Base-by-base conservation (phyloP, 768 basidiomycete genomes). In the Naganishia vishniacii region DNA sequence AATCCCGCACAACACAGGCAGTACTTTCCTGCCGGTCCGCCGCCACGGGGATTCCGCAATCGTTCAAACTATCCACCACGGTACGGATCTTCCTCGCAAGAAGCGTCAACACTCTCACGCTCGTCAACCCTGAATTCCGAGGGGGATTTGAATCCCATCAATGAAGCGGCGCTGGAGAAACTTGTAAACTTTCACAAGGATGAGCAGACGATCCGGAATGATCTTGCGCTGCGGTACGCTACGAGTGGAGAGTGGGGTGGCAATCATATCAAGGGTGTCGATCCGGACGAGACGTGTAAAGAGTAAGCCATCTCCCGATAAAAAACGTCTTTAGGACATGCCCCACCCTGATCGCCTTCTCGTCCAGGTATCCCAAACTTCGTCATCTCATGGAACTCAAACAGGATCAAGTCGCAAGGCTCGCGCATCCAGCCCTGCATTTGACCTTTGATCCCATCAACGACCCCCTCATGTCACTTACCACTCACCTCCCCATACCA, bases 171-270 rank as follows among this genome's bases (percentile, higher is more conserved):
- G 49, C 59, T 26, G 51, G 60, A 26, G 32, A 48, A 40, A 41
- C 45, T 59, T 20, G 44, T 6, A 0, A 92, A 93, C 72, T 93
- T 94, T 69, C 82, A 92, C 16, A 86, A 89, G 1, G 90, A 91
- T 66, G 94, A 99, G 73, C 94, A 99, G 76, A 97, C 92, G 0
- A 88, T 99, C 46, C 83, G 95, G 49, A 98, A 95, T 70, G 93
- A 99, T 79, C 91, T 93, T 73, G 89, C 88, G 0, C 87, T 88
- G 76, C 81, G 87, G 68, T 97, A 94, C 76, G 91, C 93, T 34
- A 86, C 89, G 70, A 83, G 88, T 1, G 93, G 92, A 11, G 88
- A 89, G 67, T 91, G 92, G 86, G 90, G 92, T 1, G 91, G 94
- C 78, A 86, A 95, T 71, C 90, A 86, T 84, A 88, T 99, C 9